Evolutionary conservation across 352 stramenopile species (phyloP).

Genomic region (Peronosclerospora sorghi): DNA sequence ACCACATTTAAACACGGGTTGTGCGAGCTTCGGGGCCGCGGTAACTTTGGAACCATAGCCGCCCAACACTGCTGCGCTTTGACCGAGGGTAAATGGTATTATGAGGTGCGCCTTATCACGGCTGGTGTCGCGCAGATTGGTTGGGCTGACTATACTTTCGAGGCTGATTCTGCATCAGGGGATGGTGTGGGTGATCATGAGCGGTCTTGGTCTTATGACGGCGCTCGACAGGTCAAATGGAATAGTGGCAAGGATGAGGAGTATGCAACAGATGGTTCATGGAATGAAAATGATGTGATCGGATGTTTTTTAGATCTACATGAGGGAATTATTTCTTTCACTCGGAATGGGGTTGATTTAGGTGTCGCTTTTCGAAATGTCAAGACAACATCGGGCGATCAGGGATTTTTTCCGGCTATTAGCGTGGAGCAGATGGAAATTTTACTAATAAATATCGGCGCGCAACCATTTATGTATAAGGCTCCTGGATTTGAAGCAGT

Average conservation of each 20-base stretch:
- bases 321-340: constrained; percentile 61
- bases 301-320: constrained; percentile 80
- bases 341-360: constrained; percentile 67
- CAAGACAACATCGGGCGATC: constrained; percentile 11
- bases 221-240: constrained; percentile 78
- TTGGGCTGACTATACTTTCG: constrained; percentile 82
- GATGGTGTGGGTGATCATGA: constrained; percentile 87
- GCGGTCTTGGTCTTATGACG: constrained; percentile 87
- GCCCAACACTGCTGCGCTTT: constrained; percentile 31
- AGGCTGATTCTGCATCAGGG: constrained; percentile 60
- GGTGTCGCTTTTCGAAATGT: constrained; percentile 51
- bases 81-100: constrained; percentile 77
- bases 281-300: constrained; percentile 81
- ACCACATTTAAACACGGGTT: constrained; percentile 55
- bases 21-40: constrained; percentile 56
- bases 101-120: constrained; percentile 85
- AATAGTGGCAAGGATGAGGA: constrained; percentile 49
- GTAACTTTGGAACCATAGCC: constrained; percentile 72
- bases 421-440: constrained; percentile 77
- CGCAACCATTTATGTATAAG: constrained; percentile 54
- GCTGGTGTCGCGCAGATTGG: constrained; percentile 86
- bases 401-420: constrained; percentile 67
- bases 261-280: constrained; percentile 39
- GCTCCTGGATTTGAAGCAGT: constrained; percentile 33
- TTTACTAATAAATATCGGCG: constrained; percentile 77